Conservation (phyloP, 148 eudicot species). For the Rheum nobile region DNA sequence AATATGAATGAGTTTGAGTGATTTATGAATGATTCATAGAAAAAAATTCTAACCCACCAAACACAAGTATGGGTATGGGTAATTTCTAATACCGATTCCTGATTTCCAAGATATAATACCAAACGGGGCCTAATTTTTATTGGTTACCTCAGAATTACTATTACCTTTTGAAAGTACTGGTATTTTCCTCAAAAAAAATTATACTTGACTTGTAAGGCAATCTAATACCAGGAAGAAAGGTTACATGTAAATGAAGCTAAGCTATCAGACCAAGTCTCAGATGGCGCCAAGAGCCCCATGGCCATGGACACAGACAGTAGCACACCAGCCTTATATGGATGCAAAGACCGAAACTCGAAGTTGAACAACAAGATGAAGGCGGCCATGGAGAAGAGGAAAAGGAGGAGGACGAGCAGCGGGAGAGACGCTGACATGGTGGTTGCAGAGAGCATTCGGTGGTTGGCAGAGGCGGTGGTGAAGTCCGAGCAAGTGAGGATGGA, state of each 20-base stretch:
- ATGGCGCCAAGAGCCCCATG: constrained; percentile 16
- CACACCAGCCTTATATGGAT: constrained; percentile 59
- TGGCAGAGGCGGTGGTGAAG: constrained; percentile 59
- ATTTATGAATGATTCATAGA: too few species aligned
- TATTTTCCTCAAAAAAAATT: neutral
- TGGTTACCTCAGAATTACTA: neutral
- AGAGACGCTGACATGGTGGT: constrained; percentile 31
- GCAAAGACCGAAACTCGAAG: constrained; percentile 22
- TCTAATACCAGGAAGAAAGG: constrained; percentile 20
- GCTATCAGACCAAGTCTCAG: constrained; percentile 30
- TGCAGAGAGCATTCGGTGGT: constrained; percentile 66
- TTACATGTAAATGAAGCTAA: constrained; percentile 4
- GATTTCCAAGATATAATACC: too few species aligned
- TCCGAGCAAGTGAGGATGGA: constrained; percentile 66
- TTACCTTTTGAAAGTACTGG: neutral
- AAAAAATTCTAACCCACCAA: too few species aligned
- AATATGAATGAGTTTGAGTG: too few species aligned
- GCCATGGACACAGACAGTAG: constrained; percentile 46
- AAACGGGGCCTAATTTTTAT: too few species aligned
- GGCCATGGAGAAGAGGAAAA: constrained; percentile 25
- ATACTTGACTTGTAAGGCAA: constrained; percentile 16
- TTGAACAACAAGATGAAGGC: constrained; percentile 17
- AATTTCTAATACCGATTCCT: too few species aligned
- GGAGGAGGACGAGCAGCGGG: constrained; percentile 20
- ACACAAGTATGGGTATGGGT: too few species aligned